Base-by-base conservation (phyloP, 148 eudicot species). In the Dysphania ambrosioides region DNA sequence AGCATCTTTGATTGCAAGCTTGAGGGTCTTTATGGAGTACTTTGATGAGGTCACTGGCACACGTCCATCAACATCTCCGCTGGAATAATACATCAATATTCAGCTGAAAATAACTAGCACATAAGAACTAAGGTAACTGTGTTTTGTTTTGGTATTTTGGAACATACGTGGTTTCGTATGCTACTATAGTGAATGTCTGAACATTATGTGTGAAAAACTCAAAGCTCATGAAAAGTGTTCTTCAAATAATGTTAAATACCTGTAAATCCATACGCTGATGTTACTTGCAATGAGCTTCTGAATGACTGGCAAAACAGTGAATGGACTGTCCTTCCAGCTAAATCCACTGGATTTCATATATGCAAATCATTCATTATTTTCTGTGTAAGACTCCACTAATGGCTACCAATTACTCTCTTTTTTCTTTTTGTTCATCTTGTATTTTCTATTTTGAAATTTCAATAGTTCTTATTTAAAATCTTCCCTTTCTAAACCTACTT, bases 41-140 rank as follows among this genome's bases (percentile, higher is more conserved):
- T 80, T 81, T 8, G 87, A 47, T 21, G 88, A 69, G 57, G 91
- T 83, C 38, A 87, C 82, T 32, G 91, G 87, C 18, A 85, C 88
- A 40, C 77, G 77, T 47, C 82, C 84, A 62, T 88, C 89, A n/a
- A 81, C 72, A 65, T 88, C 91, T 35, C 89, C 89, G 69, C 91
- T 88, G 85, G 3, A 62, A 51, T 59, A 57, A 18, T 19, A 21
- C 0, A n/a, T 12, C 30, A 21, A 10, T 36, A 2, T 4, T 47
- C 53, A 16, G 53, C 15, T 47, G 21, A 4, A 47, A 47, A 47
- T 12, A 3, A 16, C 21, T 36, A 36, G 40, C 40, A 4, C 40
- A 36, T 36, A 36, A 8, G 40, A 36, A 36, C 40, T 4, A 0
- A 36, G 5, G 8, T 36, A 36, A n/a, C n/a, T n/a, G n/a, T n/a